Percentiles rank a stretch among this genome's conserved stretches.
phyloP scores from a whole-genome alignment of 768 basidiomycete genomes.

The Suillus fuscotomentosus region DNA sequence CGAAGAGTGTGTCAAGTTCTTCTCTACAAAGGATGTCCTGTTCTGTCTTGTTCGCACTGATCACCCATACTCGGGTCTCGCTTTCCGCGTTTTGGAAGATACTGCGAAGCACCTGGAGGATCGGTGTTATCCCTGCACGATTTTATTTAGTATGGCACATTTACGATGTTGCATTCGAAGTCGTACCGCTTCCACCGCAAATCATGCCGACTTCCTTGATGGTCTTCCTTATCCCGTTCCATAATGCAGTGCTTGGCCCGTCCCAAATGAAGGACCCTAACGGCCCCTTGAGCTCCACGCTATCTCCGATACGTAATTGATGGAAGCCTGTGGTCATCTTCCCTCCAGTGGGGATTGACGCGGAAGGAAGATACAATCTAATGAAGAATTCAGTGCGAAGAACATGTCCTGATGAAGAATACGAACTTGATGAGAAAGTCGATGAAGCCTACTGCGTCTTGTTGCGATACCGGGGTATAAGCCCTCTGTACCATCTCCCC shows the following conservation, averaged over 20 bases:
- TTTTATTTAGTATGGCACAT: background rate
- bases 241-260: slow-evolving; percentile 36
- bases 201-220: slow-evolving; percentile 50
- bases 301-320: slow-evolving; percentile 47
- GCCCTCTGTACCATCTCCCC: slow-evolving; percentile 53
- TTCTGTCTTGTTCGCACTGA: slow-evolving; percentile 46
- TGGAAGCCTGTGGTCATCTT: slow-evolving; percentile 49
- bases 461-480: slow-evolving; percentile 56
- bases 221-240: slow-evolving; percentile 34
- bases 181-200: slow-evolving; percentile 54
- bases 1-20: slow-evolving; percentile 43
- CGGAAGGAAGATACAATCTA: slow-evolving; percentile 44
- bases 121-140: slow-evolving; percentile 49
- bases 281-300: slow-evolving; percentile 58
- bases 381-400: slow-evolving; percentile 5
- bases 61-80: slow-evolving; percentile 42
- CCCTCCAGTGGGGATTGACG: slow-evolving; percentile 42
- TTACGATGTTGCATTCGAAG: background rate
- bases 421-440: slow-evolving; percentile 54
- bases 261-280: slow-evolving; percentile 56
- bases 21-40: slow-evolving; percentile 51
- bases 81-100: slow-evolving; percentile 42
- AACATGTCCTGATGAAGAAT: background rate
- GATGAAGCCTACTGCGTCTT: slow-evolving; percentile 41
- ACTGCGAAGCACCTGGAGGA: slow-evolving; percentile 52